Conservation (phyloP, 495 filamentous ascomycete species). For the Aspergillus sclerotiicarbonarius region DNA sequence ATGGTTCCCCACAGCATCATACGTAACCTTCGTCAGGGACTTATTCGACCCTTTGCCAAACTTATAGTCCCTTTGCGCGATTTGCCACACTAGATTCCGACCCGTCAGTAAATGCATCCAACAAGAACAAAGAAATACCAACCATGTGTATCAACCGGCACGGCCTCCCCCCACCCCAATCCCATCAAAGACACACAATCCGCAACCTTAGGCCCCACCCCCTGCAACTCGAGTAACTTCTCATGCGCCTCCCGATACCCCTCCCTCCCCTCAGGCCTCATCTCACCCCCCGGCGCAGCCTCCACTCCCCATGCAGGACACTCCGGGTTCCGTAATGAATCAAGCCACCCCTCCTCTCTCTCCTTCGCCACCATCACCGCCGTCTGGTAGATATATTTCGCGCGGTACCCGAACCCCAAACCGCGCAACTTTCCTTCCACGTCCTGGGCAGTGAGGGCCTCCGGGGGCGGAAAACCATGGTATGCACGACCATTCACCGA, state of each 20-base stretch:
- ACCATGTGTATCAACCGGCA: slow-evolving; percentile 95
- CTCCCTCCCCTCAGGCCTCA: slow-evolving; percentile 56
- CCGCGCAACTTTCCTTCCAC: slow-evolving; percentile 77
- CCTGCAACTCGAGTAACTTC: slow-evolving; percentile 70
- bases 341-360: slow-evolving; percentile 70
- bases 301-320: slow-evolving; percentile 54
- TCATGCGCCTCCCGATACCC: slow-evolving; percentile 83
- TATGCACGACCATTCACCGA: slow-evolving; percentile 67
- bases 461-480: slow-evolving; percentile 82
- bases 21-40: slow-evolving; percentile 82
- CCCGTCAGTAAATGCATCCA: neutral
- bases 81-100: slow-evolving; percentile 76
- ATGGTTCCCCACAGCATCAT: slow-evolving; percentile 84
- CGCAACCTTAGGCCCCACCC: slow-evolving; percentile 94
- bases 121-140: slow-evolving; percentile 22
- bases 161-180: slow-evolving; percentile 91
- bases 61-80: slow-evolving; percentile 91
- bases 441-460: slow-evolving; percentile 61
- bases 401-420: slow-evolving; percentile 92
- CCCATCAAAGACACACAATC: slow-evolving; percentile 98
- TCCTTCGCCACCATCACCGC: slow-evolving; percentile 69
- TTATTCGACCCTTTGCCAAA: slow-evolving; percentile 84
- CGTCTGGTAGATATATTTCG: slow-evolving; percentile 85
- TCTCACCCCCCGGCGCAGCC: slow-evolving; percentile 38
- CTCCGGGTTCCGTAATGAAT: slow-evolving; percentile 72